Base-by-base conservation (phyloP, 208 protist species). In the Herpetomonas tarakana region DNA sequence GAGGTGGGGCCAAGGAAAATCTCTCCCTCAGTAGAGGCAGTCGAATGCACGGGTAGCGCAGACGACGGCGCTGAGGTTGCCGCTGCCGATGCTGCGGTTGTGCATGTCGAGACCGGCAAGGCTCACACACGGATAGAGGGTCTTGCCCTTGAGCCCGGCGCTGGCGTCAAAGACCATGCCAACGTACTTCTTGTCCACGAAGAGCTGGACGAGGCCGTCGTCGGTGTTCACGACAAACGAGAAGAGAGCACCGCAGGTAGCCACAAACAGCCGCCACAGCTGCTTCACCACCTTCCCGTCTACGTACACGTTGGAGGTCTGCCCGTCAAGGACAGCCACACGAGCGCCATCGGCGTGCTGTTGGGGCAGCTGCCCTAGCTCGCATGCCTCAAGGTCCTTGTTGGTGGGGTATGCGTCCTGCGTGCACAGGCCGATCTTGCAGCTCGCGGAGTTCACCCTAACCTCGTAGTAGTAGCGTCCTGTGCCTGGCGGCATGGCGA, bases 211-310 rank as follows among this genome's bases (percentile, higher is more conserved):
- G 6, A 80, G 66, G 24, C 90, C 90, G 18, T 66, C 62, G 57
- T 94, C 57, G 18, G 82, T 96, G 69, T 96, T 78, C n/a, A 92
- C 81, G 31, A 93, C 68, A 59, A 93, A 96, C 9, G 76, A 76
- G 53, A 88, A 74, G 21, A 81, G 53, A 9, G 70, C 84, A 14
- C 90, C 90, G 53, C 74, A 78, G 22, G 69, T 50, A 14, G 83
- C 65, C 44, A 91, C 71, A 55, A 94, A 86, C 2, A 86, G 56
- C 7, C 85, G 72, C 83, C 87, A 96, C 29, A 96, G 62, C 2
- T 78, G 68, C 69, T 87, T 92, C 45, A 56, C 31, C 61, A 85
- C 68, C 35, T 54, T 54, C 7, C 83, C 83, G 50, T 91, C 84
- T 16, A 88, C 65, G 50, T 86, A 78, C 25, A 87, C 81, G 25